A percentile compares a stretch with the other conserved stretches of the same genome.
phyloP scores from a whole-genome alignment of 192 early-diverging fungal genomes.

The Coemansia sp. region DNA sequence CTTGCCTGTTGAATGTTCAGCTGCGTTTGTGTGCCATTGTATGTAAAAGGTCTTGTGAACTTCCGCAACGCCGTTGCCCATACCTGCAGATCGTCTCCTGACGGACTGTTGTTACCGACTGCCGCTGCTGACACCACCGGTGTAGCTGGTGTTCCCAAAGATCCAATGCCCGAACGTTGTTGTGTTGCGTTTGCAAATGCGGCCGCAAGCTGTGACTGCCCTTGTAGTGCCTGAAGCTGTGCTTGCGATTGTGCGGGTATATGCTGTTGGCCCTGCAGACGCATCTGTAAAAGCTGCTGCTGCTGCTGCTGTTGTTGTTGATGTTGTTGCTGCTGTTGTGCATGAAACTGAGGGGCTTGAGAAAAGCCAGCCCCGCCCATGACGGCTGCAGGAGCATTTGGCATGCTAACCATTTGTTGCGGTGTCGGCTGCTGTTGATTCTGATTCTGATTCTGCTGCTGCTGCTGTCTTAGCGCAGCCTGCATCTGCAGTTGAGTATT shows the following conservation, averaged over 20 bases:
- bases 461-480: conserved; percentile 8
- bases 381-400: neutral
- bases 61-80: conserved; percentile 21
- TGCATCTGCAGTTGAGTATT: conserved; percentile 12
- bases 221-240: conserved; percentile 17
- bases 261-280: conserved; percentile 19
- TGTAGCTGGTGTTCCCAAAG: neutral
- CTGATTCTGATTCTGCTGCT: conserved; percentile 19
- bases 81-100: conserved; percentile 18
- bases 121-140: conserved; percentile 5
- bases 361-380: neutral
- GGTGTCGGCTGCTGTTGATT: conserved; percentile 4
- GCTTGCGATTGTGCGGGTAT: conserved; percentile 7
- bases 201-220: conserved; percentile 19
- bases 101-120: neutral
- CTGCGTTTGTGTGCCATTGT: conserved; percentile 9
- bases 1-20: conserved; percentile 17
- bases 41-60: conserved; percentile 17
- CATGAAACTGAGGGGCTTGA: conserved; percentile 7
- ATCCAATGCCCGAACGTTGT: conserved; percentile 13
- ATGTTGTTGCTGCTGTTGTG: conserved; percentile 1
- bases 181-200: conserved; percentile 21
- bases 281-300: conserved; percentile 24
- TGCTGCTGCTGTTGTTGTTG: conserved; percentile 18
- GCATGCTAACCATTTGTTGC: neutral